phyloP scores from a whole-genome alignment of 139 green algal species.

The Tetradesmus obliquus region DNA sequence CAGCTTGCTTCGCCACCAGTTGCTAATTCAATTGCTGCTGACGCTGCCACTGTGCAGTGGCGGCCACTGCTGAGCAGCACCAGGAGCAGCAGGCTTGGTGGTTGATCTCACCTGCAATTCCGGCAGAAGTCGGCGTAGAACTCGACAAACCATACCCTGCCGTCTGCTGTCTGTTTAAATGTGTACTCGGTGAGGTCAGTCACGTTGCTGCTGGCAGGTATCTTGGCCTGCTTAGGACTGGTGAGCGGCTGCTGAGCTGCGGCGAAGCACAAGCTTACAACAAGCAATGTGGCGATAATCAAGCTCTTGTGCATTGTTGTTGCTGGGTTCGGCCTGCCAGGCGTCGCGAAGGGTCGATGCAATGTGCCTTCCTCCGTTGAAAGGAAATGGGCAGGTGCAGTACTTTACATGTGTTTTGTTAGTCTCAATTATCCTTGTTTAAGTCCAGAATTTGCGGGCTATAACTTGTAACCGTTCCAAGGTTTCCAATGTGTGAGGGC shows the following conservation, averaged over 20 bases:
- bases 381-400: too few relatives aligned
- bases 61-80: background rate
- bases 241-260: background rate
- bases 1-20: too few relatives aligned
- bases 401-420: too few relatives aligned
- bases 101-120: background rate
- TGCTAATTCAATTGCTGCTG: background rate
- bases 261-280: background rate
- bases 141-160: slow-evolving; percentile 20
- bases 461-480: background rate
- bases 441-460: too few relatives aligned
- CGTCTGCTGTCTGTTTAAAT: slow-evolving; percentile 3
- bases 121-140: slow-evolving; percentile 16
- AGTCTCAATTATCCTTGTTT: too few relatives aligned
- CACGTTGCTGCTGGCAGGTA: background rate
- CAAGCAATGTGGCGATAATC: background rate
- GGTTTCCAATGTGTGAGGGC: background rate
- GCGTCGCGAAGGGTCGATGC: background rate
- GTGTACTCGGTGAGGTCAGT: slow-evolving; percentile 16
- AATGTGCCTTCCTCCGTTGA: background rate
- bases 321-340: background rate
- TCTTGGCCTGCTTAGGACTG: background rate
- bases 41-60: background rate
- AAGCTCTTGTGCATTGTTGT: background rate
- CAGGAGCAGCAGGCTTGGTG: background rate